phyloP scores from a whole-genome alignment of 331 rosid species.

The Pyrus hybrid region DNA sequence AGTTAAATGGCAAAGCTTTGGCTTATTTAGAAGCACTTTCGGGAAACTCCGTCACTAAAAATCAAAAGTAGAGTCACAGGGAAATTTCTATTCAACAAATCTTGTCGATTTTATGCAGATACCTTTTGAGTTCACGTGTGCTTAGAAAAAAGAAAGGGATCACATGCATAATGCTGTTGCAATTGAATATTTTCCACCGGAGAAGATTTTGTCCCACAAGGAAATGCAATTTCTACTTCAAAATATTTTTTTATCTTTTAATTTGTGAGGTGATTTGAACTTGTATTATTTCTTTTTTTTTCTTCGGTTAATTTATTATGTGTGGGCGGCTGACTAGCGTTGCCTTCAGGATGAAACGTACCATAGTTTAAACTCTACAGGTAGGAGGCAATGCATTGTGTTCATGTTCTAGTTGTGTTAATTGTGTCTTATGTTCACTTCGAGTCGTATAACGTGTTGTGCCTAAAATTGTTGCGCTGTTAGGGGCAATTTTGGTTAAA shows the following conservation, averaged over 20 bases:
- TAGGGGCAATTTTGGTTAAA: too few species aligned
- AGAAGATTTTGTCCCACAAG: not conserved
- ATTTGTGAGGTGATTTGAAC: too few species aligned
- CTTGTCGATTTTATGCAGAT: not conserved
- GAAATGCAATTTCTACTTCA: not conserved
- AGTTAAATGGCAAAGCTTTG: not conserved
- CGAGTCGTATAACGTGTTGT: too few species aligned
- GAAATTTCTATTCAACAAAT: not conserved
- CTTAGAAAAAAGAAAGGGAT: not conserved
- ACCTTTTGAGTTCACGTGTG: not conserved
- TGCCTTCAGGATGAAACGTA: too few species aligned
- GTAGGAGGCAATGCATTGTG: too few species aligned
- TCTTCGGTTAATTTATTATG: too few species aligned
- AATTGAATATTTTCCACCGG: not conserved
- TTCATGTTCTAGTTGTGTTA: too few species aligned
- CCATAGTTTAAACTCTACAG: too few species aligned
- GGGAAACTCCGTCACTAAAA: not conserved
- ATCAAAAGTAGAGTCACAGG: not conserved
- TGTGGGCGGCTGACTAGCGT: too few species aligned
- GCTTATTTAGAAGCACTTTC: not conserved
- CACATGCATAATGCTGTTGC: not conserved
- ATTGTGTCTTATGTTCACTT: too few species aligned
- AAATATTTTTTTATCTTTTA: not conserved
- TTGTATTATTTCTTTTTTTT: too few species aligned
- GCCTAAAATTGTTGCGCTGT: accelerated